Evolutionary conservation across 1,284 basidiomycete species (phyloP).

Genomic region (Meripilus lineatus): DNA sequence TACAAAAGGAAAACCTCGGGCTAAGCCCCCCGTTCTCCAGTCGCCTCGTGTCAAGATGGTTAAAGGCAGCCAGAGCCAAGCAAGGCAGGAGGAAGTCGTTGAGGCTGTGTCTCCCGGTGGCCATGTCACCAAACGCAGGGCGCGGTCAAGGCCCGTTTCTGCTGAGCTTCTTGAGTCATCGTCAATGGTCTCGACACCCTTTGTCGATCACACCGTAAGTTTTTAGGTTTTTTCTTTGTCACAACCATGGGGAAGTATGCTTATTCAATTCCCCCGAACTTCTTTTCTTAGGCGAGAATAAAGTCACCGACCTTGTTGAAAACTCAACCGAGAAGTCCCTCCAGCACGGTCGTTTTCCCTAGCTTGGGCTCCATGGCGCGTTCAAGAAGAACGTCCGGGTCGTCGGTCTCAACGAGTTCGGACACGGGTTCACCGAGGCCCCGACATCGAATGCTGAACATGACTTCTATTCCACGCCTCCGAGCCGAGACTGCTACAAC

Average conservation of each 20-base stretch:
- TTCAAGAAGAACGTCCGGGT: slow-evolving; percentile 19
- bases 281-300: too few relatives aligned
- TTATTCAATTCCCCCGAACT: too few relatives aligned
- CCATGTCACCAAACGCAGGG: slow-evolving; percentile 66
- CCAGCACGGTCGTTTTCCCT: slow-evolving; percentile 23
- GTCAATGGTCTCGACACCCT: slow-evolving; percentile 30
- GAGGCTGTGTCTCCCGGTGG: slow-evolving; percentile 70
- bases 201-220: background rate
- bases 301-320: too few relatives aligned
- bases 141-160: slow-evolving; percentile 63
- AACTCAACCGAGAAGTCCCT: too few relatives aligned
- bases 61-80: slow-evolving; percentile 14
- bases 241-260: too few relatives aligned
- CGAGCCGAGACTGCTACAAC: slow-evolving; percentile 23
- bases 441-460: slow-evolving; percentile 20
- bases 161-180: slow-evolving; percentile 53
- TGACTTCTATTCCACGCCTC: slow-evolving; percentile 20
- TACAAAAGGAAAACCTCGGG: slow-evolving; percentile 33
- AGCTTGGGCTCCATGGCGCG: slow-evolving; percentile 18
- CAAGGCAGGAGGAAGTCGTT: slow-evolving; percentile 44
- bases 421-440: slow-evolving; percentile 25
- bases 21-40: slow-evolving; percentile 12
- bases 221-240: background rate
- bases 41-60: slow-evolving; percentile 11
- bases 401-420: slow-evolving; percentile 21